These are phyloP conservation scores for Dioszegia crocea DNA, from an alignment of 768 basidiomycete genomes.

Conservation along the genomic window DNA sequence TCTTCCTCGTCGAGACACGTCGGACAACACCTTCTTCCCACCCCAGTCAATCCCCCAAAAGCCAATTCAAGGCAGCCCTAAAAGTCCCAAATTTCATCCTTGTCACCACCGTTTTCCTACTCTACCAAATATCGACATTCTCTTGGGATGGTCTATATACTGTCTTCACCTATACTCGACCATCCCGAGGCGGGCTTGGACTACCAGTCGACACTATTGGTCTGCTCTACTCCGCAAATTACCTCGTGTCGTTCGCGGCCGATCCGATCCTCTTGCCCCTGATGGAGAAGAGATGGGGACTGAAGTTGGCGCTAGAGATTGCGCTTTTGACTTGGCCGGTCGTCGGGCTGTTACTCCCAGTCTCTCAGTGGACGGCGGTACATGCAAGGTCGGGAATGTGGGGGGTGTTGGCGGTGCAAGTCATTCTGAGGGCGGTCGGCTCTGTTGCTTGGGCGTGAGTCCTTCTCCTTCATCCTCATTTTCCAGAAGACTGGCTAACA, in stretches of 20 bases:
- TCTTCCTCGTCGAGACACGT: constrained; percentile 13
- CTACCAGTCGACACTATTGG: constrained; percentile 32
- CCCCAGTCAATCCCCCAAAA: neutral
- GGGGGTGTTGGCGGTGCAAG: constrained; percentile 14
- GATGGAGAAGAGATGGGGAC: constrained; percentile 20
- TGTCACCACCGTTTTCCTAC: constrained; percentile 19
- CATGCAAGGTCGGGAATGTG: constrained; percentile 18
- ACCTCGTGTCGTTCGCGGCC: constrained; percentile 18
- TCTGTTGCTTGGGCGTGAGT: constrained; percentile 32
- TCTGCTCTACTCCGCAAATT: constrained; percentile 16
- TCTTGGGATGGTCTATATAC: constrained; percentile 31
- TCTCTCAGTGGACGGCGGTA: constrained; percentile 21
- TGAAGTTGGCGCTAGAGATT: constrained; percentile 1
- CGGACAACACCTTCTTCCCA: neutral
- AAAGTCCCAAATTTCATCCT: constrained; percentile 22
- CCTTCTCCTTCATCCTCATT: no score
- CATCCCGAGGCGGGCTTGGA: constrained; percentile 27
- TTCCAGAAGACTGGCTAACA: neutral
- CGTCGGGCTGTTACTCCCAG: constrained; percentile 23
- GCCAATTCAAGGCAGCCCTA: constrained; percentile 12
- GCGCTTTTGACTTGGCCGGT: constrained; percentile 13
- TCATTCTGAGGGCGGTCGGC: constrained; percentile 12
- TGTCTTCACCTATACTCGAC: constrained; percentile 28
- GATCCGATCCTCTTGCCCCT: constrained; percentile 24
- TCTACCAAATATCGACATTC: constrained; percentile 19